phyloP scores from a whole-genome alignment of 257 asterid genomes.

The Solanum sejunctum region DNA sequence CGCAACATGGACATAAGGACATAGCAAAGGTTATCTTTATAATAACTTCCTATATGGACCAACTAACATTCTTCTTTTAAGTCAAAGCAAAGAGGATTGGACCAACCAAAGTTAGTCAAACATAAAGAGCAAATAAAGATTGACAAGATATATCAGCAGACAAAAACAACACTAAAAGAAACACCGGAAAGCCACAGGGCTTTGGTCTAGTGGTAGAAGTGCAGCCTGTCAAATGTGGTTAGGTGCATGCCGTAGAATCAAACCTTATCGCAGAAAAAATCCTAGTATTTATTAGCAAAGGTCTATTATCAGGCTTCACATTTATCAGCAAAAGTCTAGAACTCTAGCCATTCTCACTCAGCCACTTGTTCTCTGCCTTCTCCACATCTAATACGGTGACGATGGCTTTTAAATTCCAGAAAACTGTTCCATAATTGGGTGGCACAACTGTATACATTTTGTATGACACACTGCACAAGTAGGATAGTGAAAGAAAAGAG shows the following conservation, averaged over 20 bases:
- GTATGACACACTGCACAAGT: neutral
- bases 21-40: neutral
- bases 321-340: neutral
- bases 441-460: neutral
- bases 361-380: neutral
- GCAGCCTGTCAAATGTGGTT: neutral
- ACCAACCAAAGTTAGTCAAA: neutral
- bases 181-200: neutral
- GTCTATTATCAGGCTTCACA: neutral
- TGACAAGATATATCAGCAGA: neutral
- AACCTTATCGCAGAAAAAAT: neutral
- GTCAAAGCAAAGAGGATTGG: neutral
- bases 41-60: neutral
- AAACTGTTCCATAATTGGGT: neutral
- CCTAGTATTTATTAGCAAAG: neutral
- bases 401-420: neutral
- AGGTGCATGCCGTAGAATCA: neutral
- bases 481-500: neutral
- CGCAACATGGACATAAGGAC: neutral
- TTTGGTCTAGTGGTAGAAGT: neutral
- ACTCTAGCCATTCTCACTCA: neutral
- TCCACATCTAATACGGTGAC: neutral
- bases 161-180: neutral
- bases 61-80: neutral
- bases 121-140: neutral